Base-by-base conservation (phyloP, 352 stramenopile genomes). In the Phytophthora litchii region DNA sequence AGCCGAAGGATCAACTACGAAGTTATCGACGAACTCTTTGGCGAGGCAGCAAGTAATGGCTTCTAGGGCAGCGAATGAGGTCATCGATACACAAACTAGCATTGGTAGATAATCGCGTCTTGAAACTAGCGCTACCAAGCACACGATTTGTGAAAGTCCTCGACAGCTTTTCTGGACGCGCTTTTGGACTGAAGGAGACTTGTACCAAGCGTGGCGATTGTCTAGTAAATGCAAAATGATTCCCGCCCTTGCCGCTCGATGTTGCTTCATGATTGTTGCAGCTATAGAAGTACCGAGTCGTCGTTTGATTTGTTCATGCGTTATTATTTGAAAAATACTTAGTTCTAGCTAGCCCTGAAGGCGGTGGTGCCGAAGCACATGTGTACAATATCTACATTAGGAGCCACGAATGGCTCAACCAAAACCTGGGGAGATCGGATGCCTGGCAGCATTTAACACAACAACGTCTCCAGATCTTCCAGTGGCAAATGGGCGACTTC, bases 1-100 rank as follows among this genome's bases (percentile, higher is more conserved):
- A 93, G 83, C 53, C 79, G 84, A 71, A 75, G 85, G 64, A 95
- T 95, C 69, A 95, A 95, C 67, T 94, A 95, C 58, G 86, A 95
- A 72, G 86, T 94, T 43, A 92, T 95, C 64, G 78, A 92, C 56
- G 84, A 95, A 70, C 77, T 95, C 42, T 95, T 95, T 78, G 86
- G 84, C 23, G 83, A 95, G 65, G 82, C 82, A 20, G 82, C 82
- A 41, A 91, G 70, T 63, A 91, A 89, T 47, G 79, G 79, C 0
- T 89, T 88, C 25, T 91, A 65, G 78, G 14, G 19, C 21, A 34
- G 14, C 4, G 12, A 27, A 20, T 27, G 23, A 5, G 23, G 12
- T 37, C 38, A 52, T 51, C 11, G 17, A 51, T 49, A 44, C 17
- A 23, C 31, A 47, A 31, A 43, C 32, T 37, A 31, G 13, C 14